These are phyloP conservation scores for Boletus rubroflammeus DNA, from an alignment of 768 basidiomycete genomes.

Conservation along the genomic window DNA sequence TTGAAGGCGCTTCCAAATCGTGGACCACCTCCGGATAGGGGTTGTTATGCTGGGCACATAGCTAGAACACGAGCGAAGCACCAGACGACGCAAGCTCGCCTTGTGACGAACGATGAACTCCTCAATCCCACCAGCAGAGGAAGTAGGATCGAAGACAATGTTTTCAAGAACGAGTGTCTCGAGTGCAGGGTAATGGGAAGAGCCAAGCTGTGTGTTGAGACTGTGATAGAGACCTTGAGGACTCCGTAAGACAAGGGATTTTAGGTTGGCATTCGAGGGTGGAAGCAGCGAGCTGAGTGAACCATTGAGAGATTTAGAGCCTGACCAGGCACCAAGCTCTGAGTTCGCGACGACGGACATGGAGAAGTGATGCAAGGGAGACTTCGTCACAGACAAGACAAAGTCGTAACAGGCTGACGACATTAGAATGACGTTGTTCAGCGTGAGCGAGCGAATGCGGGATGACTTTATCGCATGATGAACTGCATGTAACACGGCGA, in stretches of 20 bases:
- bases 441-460: conserved; percentile 18
- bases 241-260: conserved; percentile 24
- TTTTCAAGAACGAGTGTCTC: conserved; percentile 28
- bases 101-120: conserved; percentile 34
- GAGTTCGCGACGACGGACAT: conserved; percentile 31
- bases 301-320: conserved; percentile 28
- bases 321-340: conserved; percentile 29
- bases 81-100: conserved; percentile 19
- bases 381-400: conserved; percentile 21
- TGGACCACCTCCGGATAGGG: conserved; percentile 25
- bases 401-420: conserved; percentile 27
- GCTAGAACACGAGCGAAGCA: conserved; percentile 26
- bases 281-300: conserved; percentile 27
- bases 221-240: conserved; percentile 31
- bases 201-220: conserved; percentile 17
- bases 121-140: conserved; percentile 23
- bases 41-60: conserved; percentile 16
- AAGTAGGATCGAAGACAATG: conserved; percentile 25
- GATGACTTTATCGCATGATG: conserved; percentile 22
- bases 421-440: conserved; percentile 29
- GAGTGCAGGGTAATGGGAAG: conserved; percentile 25
- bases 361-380: conserved; percentile 30
- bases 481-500: conserved; percentile 22
- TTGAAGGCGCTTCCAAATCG: conserved; percentile 25
- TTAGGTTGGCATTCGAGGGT: conserved; percentile 15